Base-by-base conservation (phyloP, 2,329 filamentous ascomycete genomes). In the Orbilia ellipsospora region DNA sequence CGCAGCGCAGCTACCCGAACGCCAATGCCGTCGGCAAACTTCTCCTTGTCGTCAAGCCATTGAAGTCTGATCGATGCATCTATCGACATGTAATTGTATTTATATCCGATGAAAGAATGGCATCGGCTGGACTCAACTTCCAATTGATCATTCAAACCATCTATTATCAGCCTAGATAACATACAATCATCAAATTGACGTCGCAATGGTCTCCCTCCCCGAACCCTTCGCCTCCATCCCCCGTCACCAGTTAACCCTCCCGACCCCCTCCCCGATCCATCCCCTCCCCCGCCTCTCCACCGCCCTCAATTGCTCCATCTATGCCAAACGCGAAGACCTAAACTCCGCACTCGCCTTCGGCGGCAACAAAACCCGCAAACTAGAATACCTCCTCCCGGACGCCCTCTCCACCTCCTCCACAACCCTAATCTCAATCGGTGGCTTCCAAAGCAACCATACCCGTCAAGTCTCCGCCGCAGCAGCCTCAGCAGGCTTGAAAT, bases 271-370 rank as follows among this genome's bases (percentile, higher is more conserved):
- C 0, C 90, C 89, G 31, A 90, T 92, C 79, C 89, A 92, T 80
- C 82, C 85, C 61, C 86, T 92, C 42, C 87, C 88, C 65, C 86
- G 89, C 77, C 90, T 91, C 80, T 88, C 88, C 36, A 81, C 85
- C 63, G 87, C 87, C 23, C 85, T 91, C 4, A 10, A 10, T 10
- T 7, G 10, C 31, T 84, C 85, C 18, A 86, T 92, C 77, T 92
- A 88, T 80, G 90, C 90, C 63, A 92, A 92, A 82, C 86, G 90
- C 60, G 90, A 92, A 78, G 90, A 92, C 82, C 88, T 88, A 80
- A 90, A 90, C 82, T 90, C 88, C 1, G 87, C 87, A 0, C 85
- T 90, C 16, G 89, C 89, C 2, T 90, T 86, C 79, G 89, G 89
- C 44, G 89, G 89, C 63, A 91, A 91, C 83, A 91, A 91, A 82